Base-by-base conservation (phyloP, 2,329 filamentous ascomycete genomes). In the Trichocomaceae sp. region DNA sequence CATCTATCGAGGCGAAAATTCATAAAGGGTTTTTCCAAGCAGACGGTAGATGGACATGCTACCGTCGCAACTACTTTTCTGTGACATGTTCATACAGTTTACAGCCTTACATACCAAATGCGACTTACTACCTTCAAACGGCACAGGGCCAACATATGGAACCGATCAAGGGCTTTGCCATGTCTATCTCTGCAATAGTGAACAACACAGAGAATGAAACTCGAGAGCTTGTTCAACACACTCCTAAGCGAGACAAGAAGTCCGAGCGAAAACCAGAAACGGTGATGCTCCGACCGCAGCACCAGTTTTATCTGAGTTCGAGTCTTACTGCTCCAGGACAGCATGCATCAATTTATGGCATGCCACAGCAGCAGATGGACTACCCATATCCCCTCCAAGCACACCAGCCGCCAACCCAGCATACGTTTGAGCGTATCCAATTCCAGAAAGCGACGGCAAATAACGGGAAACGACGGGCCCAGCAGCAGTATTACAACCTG, bases 361-460 rank as follows among this genome's bases (percentile, higher is more conserved):
- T 47, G 22, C 3, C 31, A 35, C 51, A 53, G 55, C 51, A 53
- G 55, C 59, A 65, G 5, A 57, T 72, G 54, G 71, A 74, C 47
- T 73, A 69, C 49, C 62, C 59, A 17, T 61, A 70, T 3, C 71
- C 68, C 55, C 59, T 64, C 5, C 57, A 66, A 8, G 67, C 72
- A 29, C 60, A 69, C 44, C 64, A 72, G 37, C 66, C 67, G 10
- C 73, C 73, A 1, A 71, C 69, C 7, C 75, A 77, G n/a, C 80
- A 85, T 56, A 81, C 78, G 0, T 96, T 95, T 66, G 90, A 96
- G 67, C 84, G 91, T 10, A 93, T 96, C 50, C 90, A 96, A 64
- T 96, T 96, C 79, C 95, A 95, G 69, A 88, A 89, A 60, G 90
- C 91, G 1, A 96, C 90, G 0, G 89, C 90, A 22, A 96, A 96